A percentile compares a stretch with the other conserved stretches of the same genome.
Conservation (phyloP, 176 grass and related monocot genomes). For the Rhynchospora breviuscula region DNA sequence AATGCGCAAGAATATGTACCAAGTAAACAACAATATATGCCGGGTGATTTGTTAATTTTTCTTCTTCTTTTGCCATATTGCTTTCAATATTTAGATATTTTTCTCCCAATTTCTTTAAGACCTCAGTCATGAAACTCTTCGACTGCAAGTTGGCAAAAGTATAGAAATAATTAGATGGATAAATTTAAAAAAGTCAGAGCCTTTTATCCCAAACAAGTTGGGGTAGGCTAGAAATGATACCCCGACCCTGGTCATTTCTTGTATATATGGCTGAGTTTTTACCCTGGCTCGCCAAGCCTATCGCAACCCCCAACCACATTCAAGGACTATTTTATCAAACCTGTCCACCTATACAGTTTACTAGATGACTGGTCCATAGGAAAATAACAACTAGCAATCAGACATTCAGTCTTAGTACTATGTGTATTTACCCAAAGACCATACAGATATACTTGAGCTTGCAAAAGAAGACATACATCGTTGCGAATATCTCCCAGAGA, state of each 20-base stretch:
- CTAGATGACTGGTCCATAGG: background rate
- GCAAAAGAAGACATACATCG: constrained; percentile 51
- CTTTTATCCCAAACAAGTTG: too few species aligned
- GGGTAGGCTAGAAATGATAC: too few species aligned
- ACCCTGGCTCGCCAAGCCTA: too few species aligned
- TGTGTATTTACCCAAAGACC: background rate
- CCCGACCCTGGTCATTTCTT: too few species aligned
- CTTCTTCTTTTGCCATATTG: constrained; percentile 24
- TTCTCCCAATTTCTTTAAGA: constrained; percentile 53
- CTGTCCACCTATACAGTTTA: background rate
- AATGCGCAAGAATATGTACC: constrained; percentile 67
- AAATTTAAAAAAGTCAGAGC: too few species aligned
- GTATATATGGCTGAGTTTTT: too few species aligned
- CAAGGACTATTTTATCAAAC: background rate
- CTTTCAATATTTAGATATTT: constrained; percentile 38
- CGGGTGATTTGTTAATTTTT: constrained; percentile 52
- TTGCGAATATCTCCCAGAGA: constrained; percentile 52
- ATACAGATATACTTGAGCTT: background rate
- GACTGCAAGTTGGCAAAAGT: constrained; percentile 37
- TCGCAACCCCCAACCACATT: too few species aligned
- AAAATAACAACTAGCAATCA: background rate
- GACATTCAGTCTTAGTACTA: background rate
- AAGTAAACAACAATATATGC: constrained; percentile 85
- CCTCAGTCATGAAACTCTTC: constrained; percentile 51
- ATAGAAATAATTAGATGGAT: constrained; percentile 17